These are phyloP conservation scores for Coemansia sp. DNA, from an alignment of 192 early-diverging fungal species.

Conservation along the genomic window DNA sequence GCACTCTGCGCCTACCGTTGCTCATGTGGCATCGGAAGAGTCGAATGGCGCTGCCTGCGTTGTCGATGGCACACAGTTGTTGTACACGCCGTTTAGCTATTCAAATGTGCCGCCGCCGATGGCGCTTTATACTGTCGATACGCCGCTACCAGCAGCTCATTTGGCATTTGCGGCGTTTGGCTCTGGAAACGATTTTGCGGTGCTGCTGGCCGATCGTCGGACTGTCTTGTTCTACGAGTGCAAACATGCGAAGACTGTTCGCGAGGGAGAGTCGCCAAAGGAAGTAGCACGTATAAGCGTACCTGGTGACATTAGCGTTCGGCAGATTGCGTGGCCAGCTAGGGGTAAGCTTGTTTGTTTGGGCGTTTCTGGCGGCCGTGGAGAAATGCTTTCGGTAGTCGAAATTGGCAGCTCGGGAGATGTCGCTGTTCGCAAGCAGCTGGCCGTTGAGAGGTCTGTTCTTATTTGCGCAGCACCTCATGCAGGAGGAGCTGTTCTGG, in stretches of 20 bases:
- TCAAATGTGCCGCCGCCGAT: slow-evolving; percentile 97
- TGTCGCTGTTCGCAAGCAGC: neutral
- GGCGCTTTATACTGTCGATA: slow-evolving; percentile 49
- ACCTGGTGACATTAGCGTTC: slow-evolving; percentile 20
- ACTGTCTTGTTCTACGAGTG: slow-evolving; percentile 25
- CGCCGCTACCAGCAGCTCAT: slow-evolving; percentile 38
- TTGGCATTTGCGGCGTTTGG: slow-evolving; percentile 67
- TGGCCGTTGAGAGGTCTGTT: neutral
- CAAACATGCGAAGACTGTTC: slow-evolving; percentile 5
- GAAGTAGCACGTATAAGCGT: slow-evolving; percentile 9
- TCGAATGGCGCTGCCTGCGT: slow-evolving; percentile 67
- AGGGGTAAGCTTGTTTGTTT: slow-evolving; percentile 60
- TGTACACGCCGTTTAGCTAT: slow-evolving; percentile 57
- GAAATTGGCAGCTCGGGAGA: slow-evolving; percentile 36
- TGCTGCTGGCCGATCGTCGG: slow-evolving; percentile 63
- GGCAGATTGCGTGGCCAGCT: slow-evolving; percentile 74
- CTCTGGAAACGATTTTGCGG: slow-evolving; percentile 72
- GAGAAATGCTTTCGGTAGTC: slow-evolving; percentile 47
- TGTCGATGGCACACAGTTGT: slow-evolving; percentile 65
- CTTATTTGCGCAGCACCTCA: slow-evolving; percentile 29
- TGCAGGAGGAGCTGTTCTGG: slow-evolving; percentile 32
- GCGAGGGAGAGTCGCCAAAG: slow-evolving; percentile 33
- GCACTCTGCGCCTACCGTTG: slow-evolving; percentile 19
- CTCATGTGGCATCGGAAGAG: slow-evolving; percentile 22
- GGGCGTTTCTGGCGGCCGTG: slow-evolving; percentile 19